Evolutionary conservation across 805 yeast genomes (phyloP).

Genomic region (Starmerella apicola): DNA sequence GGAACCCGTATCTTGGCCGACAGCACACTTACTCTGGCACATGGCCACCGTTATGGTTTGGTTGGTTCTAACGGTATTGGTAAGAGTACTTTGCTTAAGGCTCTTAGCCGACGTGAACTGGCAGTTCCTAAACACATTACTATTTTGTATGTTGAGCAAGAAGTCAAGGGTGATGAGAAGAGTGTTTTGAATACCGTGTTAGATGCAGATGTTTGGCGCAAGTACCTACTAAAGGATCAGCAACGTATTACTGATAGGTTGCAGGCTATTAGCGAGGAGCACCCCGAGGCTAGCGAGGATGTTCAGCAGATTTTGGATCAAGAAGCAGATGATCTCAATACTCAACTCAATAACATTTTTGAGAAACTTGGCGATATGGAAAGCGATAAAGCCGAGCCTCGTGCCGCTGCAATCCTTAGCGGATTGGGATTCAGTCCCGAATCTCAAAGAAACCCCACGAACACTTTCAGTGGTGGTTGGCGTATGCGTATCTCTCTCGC

Average conservation of each 20-base stretch:
- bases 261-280: slow-evolving; percentile 55
- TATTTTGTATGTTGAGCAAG: slow-evolving; percentile 95
- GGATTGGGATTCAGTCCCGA: slow-evolving; percentile 91
- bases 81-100: slow-evolving; percentile 85
- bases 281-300: slow-evolving; percentile 37
- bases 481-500: slow-evolving; percentile 98
- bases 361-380: slow-evolving; percentile 87
- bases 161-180: slow-evolving; percentile 84
- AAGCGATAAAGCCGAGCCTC: slow-evolving; percentile 91
- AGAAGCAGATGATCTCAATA: slow-evolving; percentile 77
- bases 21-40: slow-evolving; percentile 72
- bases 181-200: slow-evolving; percentile 87
- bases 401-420: slow-evolving; percentile 84
- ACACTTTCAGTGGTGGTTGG: slow-evolving; percentile 99
- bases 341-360: slow-evolving; percentile 62
- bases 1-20: slow-evolving; percentile 87
- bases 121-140: slow-evolving; percentile 92
- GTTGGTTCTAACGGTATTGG: slow-evolving; percentile 99
- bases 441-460: slow-evolving; percentile 72
- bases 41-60: slow-evolving; percentile 91
- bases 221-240: slow-evolving; percentile 71
- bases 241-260: slow-evolving; percentile 48
- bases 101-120: slow-evolving; percentile 85
- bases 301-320: slow-evolving; percentile 66
- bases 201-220: slow-evolving; percentile 99